Evolutionary conservation across 2,329 filamentous ascomycete genomes (phyloP).

Genomic region (Colletotrichum ledebouriae): DNA sequence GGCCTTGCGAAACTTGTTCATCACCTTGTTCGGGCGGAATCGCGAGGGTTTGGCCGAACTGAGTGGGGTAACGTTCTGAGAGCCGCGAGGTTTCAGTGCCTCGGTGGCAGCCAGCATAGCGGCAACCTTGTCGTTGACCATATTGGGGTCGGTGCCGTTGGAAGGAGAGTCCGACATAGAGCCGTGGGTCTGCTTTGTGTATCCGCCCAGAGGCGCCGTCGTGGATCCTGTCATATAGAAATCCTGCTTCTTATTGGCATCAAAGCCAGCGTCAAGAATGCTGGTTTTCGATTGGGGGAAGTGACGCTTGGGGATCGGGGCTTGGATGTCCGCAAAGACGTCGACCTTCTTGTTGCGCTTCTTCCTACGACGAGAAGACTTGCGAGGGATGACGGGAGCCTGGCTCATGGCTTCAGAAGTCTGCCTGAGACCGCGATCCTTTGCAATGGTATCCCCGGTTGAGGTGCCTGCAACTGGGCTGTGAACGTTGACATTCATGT

Average conservation of each 20-base stretch:
- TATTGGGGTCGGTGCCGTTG: slow-evolving; percentile 41
- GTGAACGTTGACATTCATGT: neutral
- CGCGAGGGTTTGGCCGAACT: slow-evolving; percentile 47
- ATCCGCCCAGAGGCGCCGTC: slow-evolving; percentile 30
- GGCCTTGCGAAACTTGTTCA: slow-evolving; percentile 52
- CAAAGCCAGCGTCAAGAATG: slow-evolving; percentile 15
- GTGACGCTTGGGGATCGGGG: neutral
- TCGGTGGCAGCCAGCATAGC: slow-evolving; percentile 55
- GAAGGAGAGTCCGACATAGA: neutral
- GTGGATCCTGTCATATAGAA: slow-evolving; percentile 24
- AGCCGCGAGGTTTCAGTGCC: slow-evolving; percentile 50
- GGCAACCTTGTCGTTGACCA: slow-evolving; percentile 52
- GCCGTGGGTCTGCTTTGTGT: slow-evolving; percentile 3
- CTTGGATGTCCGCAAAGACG: neutral
- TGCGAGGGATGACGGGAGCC: slow-evolving; percentile 36
- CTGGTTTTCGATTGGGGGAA: slow-evolving; percentile 38
- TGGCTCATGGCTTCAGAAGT: neutral
- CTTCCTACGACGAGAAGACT: slow-evolving; percentile 32
- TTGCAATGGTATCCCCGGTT: neutral
- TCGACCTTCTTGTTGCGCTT: slow-evolving; percentile 10
- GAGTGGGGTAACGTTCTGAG: slow-evolving; percentile 23
- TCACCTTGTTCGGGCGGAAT: slow-evolving; percentile 49
- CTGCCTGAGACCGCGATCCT: neutral
- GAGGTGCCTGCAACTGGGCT: neutral
- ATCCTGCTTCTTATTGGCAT: slow-evolving; percentile 1